Evolutionary conservation across 805 yeast genomes (phyloP), one percentile per base, ranked within the genome.

Genomic region (Candida maesae): DNA sequence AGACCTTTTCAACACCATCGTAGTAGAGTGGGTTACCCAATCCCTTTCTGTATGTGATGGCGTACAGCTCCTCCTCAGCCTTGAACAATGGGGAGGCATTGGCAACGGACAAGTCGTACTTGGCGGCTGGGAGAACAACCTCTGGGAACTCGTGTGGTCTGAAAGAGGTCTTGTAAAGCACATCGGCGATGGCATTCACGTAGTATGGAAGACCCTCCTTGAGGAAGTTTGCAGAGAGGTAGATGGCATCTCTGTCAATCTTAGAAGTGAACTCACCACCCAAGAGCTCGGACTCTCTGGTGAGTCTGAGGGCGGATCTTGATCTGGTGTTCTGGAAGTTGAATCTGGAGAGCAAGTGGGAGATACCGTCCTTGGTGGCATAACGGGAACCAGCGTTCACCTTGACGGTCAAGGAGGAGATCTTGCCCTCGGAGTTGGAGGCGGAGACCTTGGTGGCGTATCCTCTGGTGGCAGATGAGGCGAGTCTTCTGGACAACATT

Each of bases 281-380:
- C 51, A 91, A 74, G 51, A 93, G 78, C 71, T 91, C 99, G 38
- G 90, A 71, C 71, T 93, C 99, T 69, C 99, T 85, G 60, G 89
- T 84, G 59, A 90, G 74, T 72, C 98, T 85, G 63, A 93, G 75
- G 18, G 93, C 96, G 15, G 96, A 84, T 66, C 88, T 87, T 55
- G 78, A 65, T 47, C 73, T 73, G 42, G 96, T 88, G 74, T 84
- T 82, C 62, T 84, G 78, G 73, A 84, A 93, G 57, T 82, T 83
- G 66, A 79, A 89, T 66, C 88, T 78, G 59, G 91, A 78, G 59
- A 90, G 74, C 50, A 89, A 68, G 66, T 91, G 97, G 33, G 97
- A 74, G 52, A 84, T 68, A 68, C 98, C 99, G 42, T 90, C 81
- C 49, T 75, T 67, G 36, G 74, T 53, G 41, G 78, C 70, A 55